Evolutionary conservation across 768 basidiomycete species (phyloP).

Genomic region (Suillus paluster): DNA sequence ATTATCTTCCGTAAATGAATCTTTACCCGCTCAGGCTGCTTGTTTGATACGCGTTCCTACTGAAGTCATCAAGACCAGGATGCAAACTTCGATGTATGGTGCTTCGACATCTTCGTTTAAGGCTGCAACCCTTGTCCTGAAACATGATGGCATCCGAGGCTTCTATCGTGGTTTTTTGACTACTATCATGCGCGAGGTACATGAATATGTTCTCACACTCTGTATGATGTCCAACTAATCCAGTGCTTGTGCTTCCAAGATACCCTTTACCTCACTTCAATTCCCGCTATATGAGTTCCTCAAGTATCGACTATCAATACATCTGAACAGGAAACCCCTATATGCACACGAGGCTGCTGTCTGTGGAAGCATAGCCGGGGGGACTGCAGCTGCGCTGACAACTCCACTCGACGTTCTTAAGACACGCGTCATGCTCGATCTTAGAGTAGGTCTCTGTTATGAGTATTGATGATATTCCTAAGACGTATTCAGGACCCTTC

Average conservation of each 20-base stretch:
- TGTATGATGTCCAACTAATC: conserved; percentile 10
- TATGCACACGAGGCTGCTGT: conserved; percentile 79
- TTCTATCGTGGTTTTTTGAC: conserved; percentile 89
- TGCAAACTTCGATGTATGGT: conserved; percentile 83
- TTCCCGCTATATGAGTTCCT: conserved; percentile 94
- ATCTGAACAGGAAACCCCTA: conserved; percentile 57
- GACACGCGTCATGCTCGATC: conserved; percentile 95
- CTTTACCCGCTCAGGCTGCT: conserved; percentile 58
- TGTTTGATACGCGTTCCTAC: conserved; percentile 95
- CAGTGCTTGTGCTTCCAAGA: conserved; percentile 49
- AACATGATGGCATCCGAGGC: conserved; percentile 69
- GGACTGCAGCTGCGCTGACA: conserved; percentile 84
- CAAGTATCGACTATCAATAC: conserved; percentile 65
- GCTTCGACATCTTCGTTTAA: conserved; percentile 59
- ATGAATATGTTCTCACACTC: not conserved
- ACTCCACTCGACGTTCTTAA: conserved; percentile 97
- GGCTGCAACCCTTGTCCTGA: conserved; percentile 58
- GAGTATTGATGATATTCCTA: not conserved
- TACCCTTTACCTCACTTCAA: conserved; percentile 95
- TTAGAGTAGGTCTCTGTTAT: conserved; percentile 56
- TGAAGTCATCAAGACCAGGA: conserved; percentile 93
- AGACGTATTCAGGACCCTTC: conserved; percentile 48
- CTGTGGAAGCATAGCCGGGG: conserved; percentile 92
- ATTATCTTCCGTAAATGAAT: conserved; percentile 15
- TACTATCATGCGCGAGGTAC: conserved; percentile 73